Base-by-base conservation (phyloP, 345 rosid species). In the Pseudoturritis turrita region DNA sequence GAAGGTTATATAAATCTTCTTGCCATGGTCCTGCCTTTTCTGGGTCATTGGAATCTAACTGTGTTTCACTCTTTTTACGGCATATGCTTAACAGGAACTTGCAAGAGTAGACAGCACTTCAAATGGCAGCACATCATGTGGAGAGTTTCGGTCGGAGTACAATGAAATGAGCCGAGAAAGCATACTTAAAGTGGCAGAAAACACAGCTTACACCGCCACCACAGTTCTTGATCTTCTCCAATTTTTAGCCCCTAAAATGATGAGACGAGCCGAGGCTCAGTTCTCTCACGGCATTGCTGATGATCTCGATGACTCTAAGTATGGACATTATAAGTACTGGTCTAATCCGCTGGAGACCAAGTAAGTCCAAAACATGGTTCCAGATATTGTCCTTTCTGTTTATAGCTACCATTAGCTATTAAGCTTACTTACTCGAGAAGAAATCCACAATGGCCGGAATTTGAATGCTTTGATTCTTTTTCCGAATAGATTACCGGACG, bases 281-380 rank as follows among this genome's bases (percentile, higher is more conserved):
- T 87, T 87, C 81, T 89, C 97, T 65, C 87, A 83, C 25, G 96
- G 89, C 54, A 75, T 89, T 75, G 89, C 93, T 3, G 90, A 87
- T 43, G 53, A 89, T 79, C 87, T 87, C 0, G 82, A 81, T 1
- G 89, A 89, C 54, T 91, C 90, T 35, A 86, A 84, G 66, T 84
- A 86, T 64, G 46, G 11, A 37, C 85, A 87, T 62, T 82, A 81
- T 80, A 87, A 82, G 54, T 86, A 89, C 71, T 91, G 91, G 91
- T 88, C 92, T 11, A 91, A 87, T 78, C 96, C 97, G 8, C 83
- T 91, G 0, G 92, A 91, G 65, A 87, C 79, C 37, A 87, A 62
- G 97, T 88, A 79, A 78, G 88, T 62, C 2, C 21, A 15, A 17
- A 13, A 52, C 57, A 64, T 50, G n/a, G 14, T 72, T 45, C 3